Evolutionary conservation across 192 early-diverging fungal species (phyloP).

Genomic region (Backusella tarrabulga): DNA sequence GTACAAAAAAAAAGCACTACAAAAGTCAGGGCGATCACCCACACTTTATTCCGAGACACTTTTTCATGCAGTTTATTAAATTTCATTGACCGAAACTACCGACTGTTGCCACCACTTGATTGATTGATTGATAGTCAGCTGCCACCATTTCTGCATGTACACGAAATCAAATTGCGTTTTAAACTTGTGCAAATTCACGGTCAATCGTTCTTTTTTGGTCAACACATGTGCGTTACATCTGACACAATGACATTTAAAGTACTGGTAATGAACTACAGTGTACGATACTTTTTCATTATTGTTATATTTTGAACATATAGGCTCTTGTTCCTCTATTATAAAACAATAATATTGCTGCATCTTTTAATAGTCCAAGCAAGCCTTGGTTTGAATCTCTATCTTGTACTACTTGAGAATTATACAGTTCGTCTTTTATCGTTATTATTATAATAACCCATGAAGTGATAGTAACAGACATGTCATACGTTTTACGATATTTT

Average conservation of each 20-base stretch:
- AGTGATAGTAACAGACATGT: background rate
- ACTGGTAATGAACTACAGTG: background rate
- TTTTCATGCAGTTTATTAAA: background rate
- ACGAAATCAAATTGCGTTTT: constrained; percentile 1
- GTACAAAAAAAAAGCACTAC: background rate
- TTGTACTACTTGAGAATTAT: background rate
- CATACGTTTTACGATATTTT: background rate
- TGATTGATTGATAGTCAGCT: background rate
- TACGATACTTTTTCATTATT: background rate
- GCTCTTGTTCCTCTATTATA: background rate
- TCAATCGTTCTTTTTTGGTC: background rate
- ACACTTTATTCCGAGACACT: background rate
- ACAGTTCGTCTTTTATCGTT: background rate
- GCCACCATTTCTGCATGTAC: background rate
- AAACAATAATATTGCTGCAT: background rate
- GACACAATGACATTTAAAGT: background rate
- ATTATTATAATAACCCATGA: background rate
- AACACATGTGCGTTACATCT: constrained; percentile 2
- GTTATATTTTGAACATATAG: background rate
- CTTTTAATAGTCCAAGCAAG: background rate
- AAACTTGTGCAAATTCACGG: constrained; percentile 1
- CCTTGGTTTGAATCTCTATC: background rate
- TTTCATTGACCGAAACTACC: constrained; percentile 8
- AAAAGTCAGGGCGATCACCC: constrained; percentile 3
- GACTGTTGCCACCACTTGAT: background rate